These are phyloP conservation scores for Poronia punctata DNA, from an alignment of 495 filamentous ascomycete genomes.

Conservation along the genomic window DNA sequence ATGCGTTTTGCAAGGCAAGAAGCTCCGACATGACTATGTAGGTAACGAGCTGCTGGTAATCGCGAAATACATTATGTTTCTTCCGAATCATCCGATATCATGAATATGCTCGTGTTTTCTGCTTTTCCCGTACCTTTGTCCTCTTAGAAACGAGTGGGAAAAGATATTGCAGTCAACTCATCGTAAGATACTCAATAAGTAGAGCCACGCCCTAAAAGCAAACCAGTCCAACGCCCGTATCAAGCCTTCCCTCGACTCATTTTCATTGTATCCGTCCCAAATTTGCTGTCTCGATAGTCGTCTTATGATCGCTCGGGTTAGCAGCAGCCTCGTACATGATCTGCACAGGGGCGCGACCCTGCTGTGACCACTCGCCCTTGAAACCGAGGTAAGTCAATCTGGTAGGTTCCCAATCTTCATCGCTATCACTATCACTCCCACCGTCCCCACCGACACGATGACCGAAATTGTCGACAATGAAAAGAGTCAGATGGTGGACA, in stretches of 20 bases:
- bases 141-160: no score
- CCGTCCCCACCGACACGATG: background rate
- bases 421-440: slow-evolving; percentile 39
- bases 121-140: no score
- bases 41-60: no score
- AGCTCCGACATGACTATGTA: background rate
- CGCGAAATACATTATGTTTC: no score
- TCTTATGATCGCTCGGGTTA: slow-evolving; percentile 86
- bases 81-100: no score
- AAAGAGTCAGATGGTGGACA: slow-evolving; percentile 67
- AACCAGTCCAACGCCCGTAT: no score
- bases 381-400: slow-evolving; percentile 80
- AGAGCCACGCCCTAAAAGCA: no score
- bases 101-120: no score
- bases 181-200: no score
- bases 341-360: slow-evolving; percentile 74
- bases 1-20: slow-evolving; percentile 7
- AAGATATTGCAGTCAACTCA: no score
- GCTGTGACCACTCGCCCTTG: slow-evolving; percentile 82
- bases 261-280: background rate
- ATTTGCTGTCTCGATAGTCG: no score
- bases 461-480: slow-evolving; percentile 70
- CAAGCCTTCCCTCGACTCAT: slow-evolving; percentile 4
- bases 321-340: slow-evolving; percentile 91
- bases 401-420: slow-evolving; percentile 69